A percentile compares a stretch with the other conserved stretches of the same genome.
Conservation (phyloP, 176 grass and related monocot species). For the Phoenix roebelenii region DNA sequence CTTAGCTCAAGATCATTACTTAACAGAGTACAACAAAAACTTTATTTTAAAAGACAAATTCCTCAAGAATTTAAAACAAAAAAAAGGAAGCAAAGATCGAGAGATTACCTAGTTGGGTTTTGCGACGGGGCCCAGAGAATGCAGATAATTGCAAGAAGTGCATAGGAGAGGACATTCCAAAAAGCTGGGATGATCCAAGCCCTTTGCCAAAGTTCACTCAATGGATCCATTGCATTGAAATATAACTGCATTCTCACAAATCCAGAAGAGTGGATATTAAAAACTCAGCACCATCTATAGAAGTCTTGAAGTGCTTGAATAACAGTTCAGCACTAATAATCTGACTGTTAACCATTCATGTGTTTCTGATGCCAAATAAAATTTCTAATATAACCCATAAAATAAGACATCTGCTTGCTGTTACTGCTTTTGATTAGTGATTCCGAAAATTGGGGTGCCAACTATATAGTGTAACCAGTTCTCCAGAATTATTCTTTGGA, state of each 20-base stretch:
- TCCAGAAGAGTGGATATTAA: background rate
- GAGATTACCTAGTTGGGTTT: slow-evolving; percentile 65
- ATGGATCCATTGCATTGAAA: slow-evolving; percentile 94
- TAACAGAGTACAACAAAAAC: background rate
- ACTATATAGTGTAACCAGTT: too few relatives aligned
- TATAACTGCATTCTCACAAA: slow-evolving; percentile 65
- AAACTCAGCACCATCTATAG: too few relatives aligned
- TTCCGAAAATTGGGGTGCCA: too few relatives aligned
- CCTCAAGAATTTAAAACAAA: background rate
- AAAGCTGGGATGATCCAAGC: slow-evolving; percentile 96
- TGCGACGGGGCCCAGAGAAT: slow-evolving; percentile 80
- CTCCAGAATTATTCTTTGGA: too few relatives aligned
- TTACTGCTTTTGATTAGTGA: too few relatives aligned
- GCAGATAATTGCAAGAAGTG: slow-evolving; percentile 70
- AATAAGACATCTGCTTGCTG: too few relatives aligned
- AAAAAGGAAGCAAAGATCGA: background rate
- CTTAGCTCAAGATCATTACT: too few relatives aligned
- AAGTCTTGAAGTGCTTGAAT: too few relatives aligned
- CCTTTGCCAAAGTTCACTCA: slow-evolving; percentile 95
- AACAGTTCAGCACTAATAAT: too few relatives aligned
- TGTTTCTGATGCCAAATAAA: too few relatives aligned
- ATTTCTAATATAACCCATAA: too few relatives aligned
- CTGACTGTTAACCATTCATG: too few relatives aligned
- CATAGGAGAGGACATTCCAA: slow-evolving; percentile 95
- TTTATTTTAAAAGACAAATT: slow-evolving; percentile 14